Evolutionary conservation across 331 rosid genomes (phyloP), one percentile per base, ranked within the genome.

Genomic region (Quercus lobata): DNA sequence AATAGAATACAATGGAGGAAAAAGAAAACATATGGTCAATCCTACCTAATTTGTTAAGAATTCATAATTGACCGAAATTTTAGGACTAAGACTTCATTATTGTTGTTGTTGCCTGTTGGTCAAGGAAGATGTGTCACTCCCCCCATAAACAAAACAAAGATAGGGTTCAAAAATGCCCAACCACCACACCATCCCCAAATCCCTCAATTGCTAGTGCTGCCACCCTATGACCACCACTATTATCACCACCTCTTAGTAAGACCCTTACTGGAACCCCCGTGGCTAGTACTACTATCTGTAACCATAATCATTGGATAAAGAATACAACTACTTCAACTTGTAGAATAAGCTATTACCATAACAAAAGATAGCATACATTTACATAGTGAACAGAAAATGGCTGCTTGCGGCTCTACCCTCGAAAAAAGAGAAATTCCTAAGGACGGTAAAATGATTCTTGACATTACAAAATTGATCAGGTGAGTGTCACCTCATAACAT

Each of bases 391-490:
- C 21, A 17, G 85, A 79, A 85, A 81, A 83, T 76, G 86, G 85
- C 84, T 73, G 86, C 87, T 79, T 72, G 76, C 78, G 72, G 76
- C 89, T 79, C 84, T 78, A 54, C 74, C 63, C 80, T 70, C 76
- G 12, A 72, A 84, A 56, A 74, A 84, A 77, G 63, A 65, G 77
- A 80, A 75, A 73, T 80, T 87, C 80, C 84, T 77, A 72, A 61
- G 58, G 80, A 76, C 70, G 75, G 74, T 34, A 77, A 87, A 61
- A 81, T 78, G 83, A 83, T 79, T 86, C 87, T 82, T 83, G 83
- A 83, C 69, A 85, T 88, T 89, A 88, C 94, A 94, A 94, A 94
- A 92, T 90, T 92, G 96, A 88, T 84, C 86, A 71, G 83, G 85
- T 84, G 82, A 86, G 85, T 72, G 74, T 58, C 68, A 79, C 49